Conservation (phyloP, 2,329 filamentous ascomycete genomes). For the Xylaria hypoxylon region DNA sequence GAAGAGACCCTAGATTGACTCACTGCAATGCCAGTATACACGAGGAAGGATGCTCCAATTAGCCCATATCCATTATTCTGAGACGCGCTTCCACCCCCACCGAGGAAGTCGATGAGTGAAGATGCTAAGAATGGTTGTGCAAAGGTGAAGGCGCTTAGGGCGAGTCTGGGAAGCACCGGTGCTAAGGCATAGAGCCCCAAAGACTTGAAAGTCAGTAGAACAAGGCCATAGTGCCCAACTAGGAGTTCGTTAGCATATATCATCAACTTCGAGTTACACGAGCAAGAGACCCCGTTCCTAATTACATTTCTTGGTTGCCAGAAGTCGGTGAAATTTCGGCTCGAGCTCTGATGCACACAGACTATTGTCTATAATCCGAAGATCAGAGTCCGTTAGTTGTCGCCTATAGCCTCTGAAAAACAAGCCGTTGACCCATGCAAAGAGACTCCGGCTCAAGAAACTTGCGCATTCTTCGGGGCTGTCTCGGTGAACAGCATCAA, state of each 20-base stretch:
- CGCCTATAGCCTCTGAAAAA: slow-evolving; percentile 37
- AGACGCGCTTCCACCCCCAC: slow-evolving; percentile 11
- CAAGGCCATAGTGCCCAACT: slow-evolving; percentile 31
- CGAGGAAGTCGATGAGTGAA: slow-evolving; percentile 36
- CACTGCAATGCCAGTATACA: slow-evolving; percentile 41
- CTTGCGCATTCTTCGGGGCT: slow-evolving; percentile 37
- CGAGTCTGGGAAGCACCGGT: slow-evolving; percentile 37
- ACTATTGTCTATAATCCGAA: slow-evolving; percentile 36
- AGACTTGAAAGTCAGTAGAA: slow-evolving; percentile 21
- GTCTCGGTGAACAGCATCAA: slow-evolving; percentile 1
- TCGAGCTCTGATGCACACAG: slow-evolving; percentile 24
- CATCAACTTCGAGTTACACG: background rate
- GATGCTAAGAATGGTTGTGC: slow-evolving; percentile 41
- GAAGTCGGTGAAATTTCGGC: slow-evolving; percentile 23
- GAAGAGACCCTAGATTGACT: background rate
- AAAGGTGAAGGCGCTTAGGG: slow-evolving; percentile 38
- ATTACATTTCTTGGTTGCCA: slow-evolving; percentile 32
- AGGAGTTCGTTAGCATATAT: slow-evolving; percentile 18
- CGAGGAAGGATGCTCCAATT: slow-evolving; percentile 39
- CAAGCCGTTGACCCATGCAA: slow-evolving; percentile 40
- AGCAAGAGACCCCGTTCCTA: background rate
- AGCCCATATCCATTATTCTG: slow-evolving; percentile 40
- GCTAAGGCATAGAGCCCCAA: slow-evolving; percentile 32
- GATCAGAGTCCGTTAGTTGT: slow-evolving; percentile 33
- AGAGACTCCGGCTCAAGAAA: slow-evolving; percentile 38